Evolutionary conservation across 192 early-diverging fungal species (phyloP).

Genomic region (Chytriomyces sp.): DNA sequence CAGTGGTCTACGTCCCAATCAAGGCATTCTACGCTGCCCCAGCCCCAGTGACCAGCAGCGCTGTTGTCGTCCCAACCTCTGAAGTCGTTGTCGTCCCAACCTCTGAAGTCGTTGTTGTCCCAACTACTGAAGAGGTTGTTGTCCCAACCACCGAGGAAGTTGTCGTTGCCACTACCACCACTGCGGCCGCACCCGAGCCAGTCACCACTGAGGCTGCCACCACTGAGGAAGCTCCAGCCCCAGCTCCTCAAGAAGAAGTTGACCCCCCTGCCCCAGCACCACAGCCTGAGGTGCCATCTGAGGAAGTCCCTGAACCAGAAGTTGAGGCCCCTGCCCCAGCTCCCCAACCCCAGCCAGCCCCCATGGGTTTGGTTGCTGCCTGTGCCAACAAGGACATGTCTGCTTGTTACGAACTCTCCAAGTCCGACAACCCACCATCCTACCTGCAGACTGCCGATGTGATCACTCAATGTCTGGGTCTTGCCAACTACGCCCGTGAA

Average conservation of each 20-base stretch:
- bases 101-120: not conserved
- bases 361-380: not conserved
- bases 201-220: not conserved
- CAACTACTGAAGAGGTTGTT: not conserved
- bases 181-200: not conserved
- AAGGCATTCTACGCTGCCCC: not conserved
- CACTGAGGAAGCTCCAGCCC: conserved; percentile 6
- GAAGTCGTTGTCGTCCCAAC: not conserved
- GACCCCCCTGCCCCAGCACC: not conserved
- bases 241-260: conserved; percentile 13
- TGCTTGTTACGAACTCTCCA: not conserved
- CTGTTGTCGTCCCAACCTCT: not conserved
- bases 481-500: conserved; percentile 15
- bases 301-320: not conserved
- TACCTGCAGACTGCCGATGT: no score
- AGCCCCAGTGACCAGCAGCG: not conserved
- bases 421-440: no score
- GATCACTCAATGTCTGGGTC: not conserved
- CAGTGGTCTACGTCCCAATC: not conserved
- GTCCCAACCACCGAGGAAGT: not conserved
- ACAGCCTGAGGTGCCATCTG: not conserved
- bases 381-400: not conserved
- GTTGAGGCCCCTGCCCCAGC: not conserved
- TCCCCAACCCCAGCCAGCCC: not conserved
- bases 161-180: not conserved